A percentile compares a stretch with the other conserved stretches of the same genome.
phyloP scores from a whole-genome alignment of 2,329 filamentous ascomycete genomes.

The Aspergillus versicolor region DNA sequence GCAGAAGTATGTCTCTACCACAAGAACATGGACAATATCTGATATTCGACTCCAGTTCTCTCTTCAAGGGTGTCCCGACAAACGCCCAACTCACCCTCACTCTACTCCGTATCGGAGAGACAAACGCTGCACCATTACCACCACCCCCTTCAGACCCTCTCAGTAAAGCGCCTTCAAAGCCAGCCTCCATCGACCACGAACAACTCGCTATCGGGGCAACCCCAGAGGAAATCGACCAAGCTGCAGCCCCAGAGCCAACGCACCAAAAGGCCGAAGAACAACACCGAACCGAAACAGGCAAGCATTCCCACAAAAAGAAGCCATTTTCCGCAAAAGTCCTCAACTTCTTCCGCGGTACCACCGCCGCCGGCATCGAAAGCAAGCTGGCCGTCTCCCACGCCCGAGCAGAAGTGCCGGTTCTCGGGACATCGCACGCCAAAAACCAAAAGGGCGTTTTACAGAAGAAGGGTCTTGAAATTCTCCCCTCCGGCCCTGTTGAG shows the following conservation, averaged over 20 bases:
- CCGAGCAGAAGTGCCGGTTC: constrained; percentile 53
- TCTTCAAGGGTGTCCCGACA: constrained; percentile 79
- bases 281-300: background rate
- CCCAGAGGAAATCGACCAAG: constrained; percentile 64
- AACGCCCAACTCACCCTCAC: constrained; percentile 83
- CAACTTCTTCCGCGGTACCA: constrained; percentile 55
- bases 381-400: constrained; percentile 69
- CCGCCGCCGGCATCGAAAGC: constrained; percentile 71
- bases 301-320: constrained; percentile 27
- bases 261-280: constrained; percentile 25
- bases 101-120: constrained; percentile 76
- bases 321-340: constrained; percentile 51
- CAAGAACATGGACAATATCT: constrained; percentile 16
- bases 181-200: constrained; percentile 52
- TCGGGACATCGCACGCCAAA: constrained; percentile 62
- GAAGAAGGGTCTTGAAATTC: constrained; percentile 57
- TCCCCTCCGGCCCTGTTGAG: constrained; percentile 62
- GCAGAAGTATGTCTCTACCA: constrained; percentile 52
- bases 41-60: constrained; percentile 47
- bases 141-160: constrained; percentile 48
- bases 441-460: constrained; percentile 67
- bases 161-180: background rate
- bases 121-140: constrained; percentile 75
- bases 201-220: constrained; percentile 62
- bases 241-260: constrained; percentile 44